These are phyloP conservation scores for Trichosporon inkin DNA, from an alignment of 1,284 basidiomycete genomes.

Conservation along the genomic window DNA sequence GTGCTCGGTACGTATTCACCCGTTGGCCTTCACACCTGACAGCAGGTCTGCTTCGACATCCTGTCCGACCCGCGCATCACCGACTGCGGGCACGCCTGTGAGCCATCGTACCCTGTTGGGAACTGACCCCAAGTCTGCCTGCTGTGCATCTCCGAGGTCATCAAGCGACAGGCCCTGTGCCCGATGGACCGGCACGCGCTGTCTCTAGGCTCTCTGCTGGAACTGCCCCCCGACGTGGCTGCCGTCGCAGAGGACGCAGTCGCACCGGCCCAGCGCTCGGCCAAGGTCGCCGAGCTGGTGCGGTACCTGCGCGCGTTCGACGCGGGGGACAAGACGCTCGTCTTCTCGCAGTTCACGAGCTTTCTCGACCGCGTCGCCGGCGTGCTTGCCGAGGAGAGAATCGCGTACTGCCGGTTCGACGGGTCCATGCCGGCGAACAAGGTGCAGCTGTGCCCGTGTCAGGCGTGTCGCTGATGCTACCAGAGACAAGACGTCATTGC, in stretches of 20 bases:
- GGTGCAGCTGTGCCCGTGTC: conserved; percentile 21
- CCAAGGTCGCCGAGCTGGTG: conserved; percentile 75
- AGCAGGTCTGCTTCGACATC: conserved; percentile 65
- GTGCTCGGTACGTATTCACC: conserved; percentile 52
- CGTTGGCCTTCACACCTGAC: not conserved
- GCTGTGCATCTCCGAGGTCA: conserved; percentile 56
- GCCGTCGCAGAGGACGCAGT: conserved; percentile 22
- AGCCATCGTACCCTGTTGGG: not conserved
- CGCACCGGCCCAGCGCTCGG: conserved; percentile 56
- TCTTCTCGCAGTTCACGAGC: conserved; percentile 79
- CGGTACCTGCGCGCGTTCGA: conserved; percentile 67
- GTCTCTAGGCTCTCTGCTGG: conserved; percentile 60
- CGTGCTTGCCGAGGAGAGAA: conserved; percentile 62
- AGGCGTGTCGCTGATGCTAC: conserved; percentile 50
- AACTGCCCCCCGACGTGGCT: conserved; percentile 57
- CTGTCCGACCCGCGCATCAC: conserved; percentile 71
- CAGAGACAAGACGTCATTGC: conserved; percentile 46
- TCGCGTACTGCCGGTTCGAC: conserved; percentile 72
- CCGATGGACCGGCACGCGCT: conserved; percentile 78
- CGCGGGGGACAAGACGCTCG: conserved; percentile 66
- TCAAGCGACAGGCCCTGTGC: conserved; percentile 65
- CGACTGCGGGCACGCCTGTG: conserved; percentile 65
- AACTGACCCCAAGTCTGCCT: conserved; percentile 57
- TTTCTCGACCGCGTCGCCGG: conserved; percentile 75
- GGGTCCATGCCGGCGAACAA: conserved; percentile 71